Evolutionary conservation across 1,284 basidiomycete genomes (phyloP).

Genomic region (Malassezia japonica): DNA sequence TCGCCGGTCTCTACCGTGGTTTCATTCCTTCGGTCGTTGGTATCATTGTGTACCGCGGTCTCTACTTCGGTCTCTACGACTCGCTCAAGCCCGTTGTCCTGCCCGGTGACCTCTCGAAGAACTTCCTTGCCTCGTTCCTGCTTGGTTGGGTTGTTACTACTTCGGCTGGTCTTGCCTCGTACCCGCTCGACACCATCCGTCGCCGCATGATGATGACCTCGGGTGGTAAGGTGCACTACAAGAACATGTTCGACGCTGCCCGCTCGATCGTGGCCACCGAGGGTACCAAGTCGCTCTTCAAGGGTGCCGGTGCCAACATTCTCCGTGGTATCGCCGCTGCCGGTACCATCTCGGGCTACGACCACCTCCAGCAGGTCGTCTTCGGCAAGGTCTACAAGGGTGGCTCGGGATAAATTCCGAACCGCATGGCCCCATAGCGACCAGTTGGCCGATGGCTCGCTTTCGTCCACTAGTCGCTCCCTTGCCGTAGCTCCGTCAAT

Average conservation of each 20-base stretch:
- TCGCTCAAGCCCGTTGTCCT: slow-evolving; percentile 49
- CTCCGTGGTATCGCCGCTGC: slow-evolving; percentile 96
- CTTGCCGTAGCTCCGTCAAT: slow-evolving; percentile 4
- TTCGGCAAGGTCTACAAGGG: slow-evolving; percentile 50
- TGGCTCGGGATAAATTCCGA: slow-evolving; percentile 14
- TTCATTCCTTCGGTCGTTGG: slow-evolving; percentile 48
- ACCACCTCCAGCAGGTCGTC: slow-evolving; percentile 67
- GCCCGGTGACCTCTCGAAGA: slow-evolving; percentile 41
- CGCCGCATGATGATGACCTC: slow-evolving; percentile 50
- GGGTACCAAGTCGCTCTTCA: slow-evolving; percentile 66
- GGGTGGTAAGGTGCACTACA: slow-evolving; percentile 47
- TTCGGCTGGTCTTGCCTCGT: slow-evolving; percentile 48
- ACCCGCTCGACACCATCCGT: slow-evolving; percentile 49
- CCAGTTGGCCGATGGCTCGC: background rate
- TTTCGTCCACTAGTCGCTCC: background rate
- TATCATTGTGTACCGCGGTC: slow-evolving; percentile 49
- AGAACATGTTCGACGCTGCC: slow-evolving; percentile 57
- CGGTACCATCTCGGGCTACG: slow-evolving; percentile 74
- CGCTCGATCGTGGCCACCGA: slow-evolving; percentile 74
- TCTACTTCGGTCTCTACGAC: slow-evolving; percentile 50
- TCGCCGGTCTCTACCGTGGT: slow-evolving; percentile 49
- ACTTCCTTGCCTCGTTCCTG: slow-evolving; percentile 48
- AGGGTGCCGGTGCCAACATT: slow-evolving; percentile 80
- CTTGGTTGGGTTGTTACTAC: slow-evolving; percentile 49
- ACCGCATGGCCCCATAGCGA: background rate